Evolutionary conservation across 352 stramenopile genomes (phyloP).

Genomic region (Globisporangium polare): DNA sequence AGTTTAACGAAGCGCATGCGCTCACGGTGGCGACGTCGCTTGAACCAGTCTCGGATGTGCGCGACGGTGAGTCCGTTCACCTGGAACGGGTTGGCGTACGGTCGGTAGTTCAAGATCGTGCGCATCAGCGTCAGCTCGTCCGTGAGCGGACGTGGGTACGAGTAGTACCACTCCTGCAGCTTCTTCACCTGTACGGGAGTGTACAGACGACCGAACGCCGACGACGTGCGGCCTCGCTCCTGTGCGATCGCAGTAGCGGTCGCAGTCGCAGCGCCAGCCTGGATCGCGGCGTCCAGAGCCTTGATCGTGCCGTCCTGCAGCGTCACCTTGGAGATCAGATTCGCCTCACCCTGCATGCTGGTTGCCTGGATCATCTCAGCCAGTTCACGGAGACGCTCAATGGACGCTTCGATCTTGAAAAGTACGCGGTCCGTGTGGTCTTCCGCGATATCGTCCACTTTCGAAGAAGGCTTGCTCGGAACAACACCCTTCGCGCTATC

Average conservation of each 20-base stretch:
- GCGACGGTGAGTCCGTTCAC: conserved; percentile 53
- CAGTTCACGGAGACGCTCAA: conserved; percentile 67
- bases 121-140: conserved; percentile 84
- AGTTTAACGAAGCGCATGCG: conserved; percentile 75
- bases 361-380: conserved; percentile 79
- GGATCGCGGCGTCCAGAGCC: conserved; percentile 49
- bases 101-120: conserved; percentile 79
- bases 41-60: conserved; percentile 85
- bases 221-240: conserved; percentile 52
- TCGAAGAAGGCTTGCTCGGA: background rate
- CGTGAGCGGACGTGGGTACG: conserved; percentile 66
- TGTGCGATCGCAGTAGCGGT: conserved; percentile 72
- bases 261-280: conserved; percentile 55
- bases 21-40: conserved; percentile 75
- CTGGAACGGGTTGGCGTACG: conserved; percentile 67
- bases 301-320: conserved; percentile 56
- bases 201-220: conserved; percentile 48
- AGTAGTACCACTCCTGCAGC: conserved; percentile 82
- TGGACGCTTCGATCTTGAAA: conserved; percentile 67
- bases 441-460: conserved; percentile 60
- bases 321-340: conserved; percentile 71
- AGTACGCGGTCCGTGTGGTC: conserved; percentile 78
- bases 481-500: conserved; percentile 2
- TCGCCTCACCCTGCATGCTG: conserved; percentile 82
- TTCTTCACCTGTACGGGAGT: conserved; percentile 72